Conservation (phyloP, 148 eudicot genomes). For the Rhododendron molle region DNA sequence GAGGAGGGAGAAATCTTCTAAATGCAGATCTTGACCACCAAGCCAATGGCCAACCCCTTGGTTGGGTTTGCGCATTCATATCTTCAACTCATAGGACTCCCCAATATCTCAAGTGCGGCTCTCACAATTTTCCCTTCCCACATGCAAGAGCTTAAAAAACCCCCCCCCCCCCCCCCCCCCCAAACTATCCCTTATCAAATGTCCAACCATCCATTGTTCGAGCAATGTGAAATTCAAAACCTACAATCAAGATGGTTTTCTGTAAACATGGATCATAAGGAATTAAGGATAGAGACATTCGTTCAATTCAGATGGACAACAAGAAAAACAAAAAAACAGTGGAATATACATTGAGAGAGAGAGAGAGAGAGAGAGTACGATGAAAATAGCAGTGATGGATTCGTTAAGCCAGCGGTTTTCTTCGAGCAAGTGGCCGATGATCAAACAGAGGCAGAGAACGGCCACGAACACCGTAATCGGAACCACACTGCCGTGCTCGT, state of each 20-base stretch:
- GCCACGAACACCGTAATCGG: slow-evolving; percentile 67
- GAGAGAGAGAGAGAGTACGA: slow-evolving; percentile 36
- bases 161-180: too few relatives aligned
- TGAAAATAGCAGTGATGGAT: slow-evolving; percentile 74
- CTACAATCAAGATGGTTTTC: neutral
- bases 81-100: too few relatives aligned
- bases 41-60: too few relatives aligned
- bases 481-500: slow-evolving; percentile 53
- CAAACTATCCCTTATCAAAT: too few relatives aligned
- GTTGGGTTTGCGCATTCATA: too few relatives aligned
- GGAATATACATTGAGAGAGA: neutral
- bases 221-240: neutral
- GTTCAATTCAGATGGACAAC: neutral
- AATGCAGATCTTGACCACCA: too few relatives aligned
- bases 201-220: too few relatives aligned
- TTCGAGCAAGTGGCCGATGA: slow-evolving; percentile 77
- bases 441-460: slow-evolving; percentile 60
- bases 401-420: slow-evolving; percentile 90
- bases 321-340: neutral
- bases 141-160: too few relatives aligned
- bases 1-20: too few relatives aligned
- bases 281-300: neutral
- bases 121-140: too few relatives aligned
- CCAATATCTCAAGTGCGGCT: too few relatives aligned
- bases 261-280: neutral